Conservation (phyloP, 352 stramenopile species). For the Pythium pyrilobum region DNA sequence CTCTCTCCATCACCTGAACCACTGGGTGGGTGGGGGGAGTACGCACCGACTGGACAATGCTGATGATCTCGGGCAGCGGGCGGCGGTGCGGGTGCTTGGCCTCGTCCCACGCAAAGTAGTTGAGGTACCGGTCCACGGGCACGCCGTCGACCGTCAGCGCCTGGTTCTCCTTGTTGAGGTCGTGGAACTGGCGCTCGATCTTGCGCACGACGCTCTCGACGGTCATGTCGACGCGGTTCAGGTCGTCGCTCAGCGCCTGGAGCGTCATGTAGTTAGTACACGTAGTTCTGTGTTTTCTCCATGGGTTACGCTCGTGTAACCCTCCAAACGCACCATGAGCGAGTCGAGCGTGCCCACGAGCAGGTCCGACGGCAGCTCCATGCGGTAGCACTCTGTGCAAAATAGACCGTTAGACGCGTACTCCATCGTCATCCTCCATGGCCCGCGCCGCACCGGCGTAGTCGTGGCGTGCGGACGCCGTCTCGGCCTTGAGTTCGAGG, state of each 20-base stretch:
- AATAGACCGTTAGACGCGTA: constrained; percentile 7
- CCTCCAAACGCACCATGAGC: constrained; percentile 83
- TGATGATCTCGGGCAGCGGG: constrained; percentile 95
- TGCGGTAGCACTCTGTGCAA: constrained; percentile 57
- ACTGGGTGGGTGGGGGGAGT: too few species aligned
- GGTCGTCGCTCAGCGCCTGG: constrained; percentile 88
- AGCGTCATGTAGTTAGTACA: background rate
- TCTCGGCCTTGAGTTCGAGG: constrained; percentile 81
- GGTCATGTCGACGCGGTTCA: constrained; percentile 93
- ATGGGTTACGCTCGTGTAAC: background rate
- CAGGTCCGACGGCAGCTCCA: constrained; percentile 91
- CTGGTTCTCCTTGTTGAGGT: constrained; percentile 89
- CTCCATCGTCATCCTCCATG: constrained; percentile 1
- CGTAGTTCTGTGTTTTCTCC: background rate
- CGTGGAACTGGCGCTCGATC: constrained; percentile 95
- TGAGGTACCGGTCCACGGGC: constrained; percentile 92
- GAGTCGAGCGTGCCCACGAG: constrained; percentile 97
- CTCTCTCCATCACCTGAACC: background rate
- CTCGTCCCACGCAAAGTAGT: constrained; percentile 98
- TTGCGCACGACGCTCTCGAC: constrained; percentile 96
- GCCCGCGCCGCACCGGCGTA: constrained; percentile 64
- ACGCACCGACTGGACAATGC: constrained; percentile 89
- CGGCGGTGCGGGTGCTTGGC: constrained; percentile 96
- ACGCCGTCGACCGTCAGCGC: constrained; percentile 86
- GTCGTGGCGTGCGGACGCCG: constrained; percentile 72